Conservation (phyloP, 768 basidiomycete genomes). For the Lanmaoa pseudosensibilis region DNA sequence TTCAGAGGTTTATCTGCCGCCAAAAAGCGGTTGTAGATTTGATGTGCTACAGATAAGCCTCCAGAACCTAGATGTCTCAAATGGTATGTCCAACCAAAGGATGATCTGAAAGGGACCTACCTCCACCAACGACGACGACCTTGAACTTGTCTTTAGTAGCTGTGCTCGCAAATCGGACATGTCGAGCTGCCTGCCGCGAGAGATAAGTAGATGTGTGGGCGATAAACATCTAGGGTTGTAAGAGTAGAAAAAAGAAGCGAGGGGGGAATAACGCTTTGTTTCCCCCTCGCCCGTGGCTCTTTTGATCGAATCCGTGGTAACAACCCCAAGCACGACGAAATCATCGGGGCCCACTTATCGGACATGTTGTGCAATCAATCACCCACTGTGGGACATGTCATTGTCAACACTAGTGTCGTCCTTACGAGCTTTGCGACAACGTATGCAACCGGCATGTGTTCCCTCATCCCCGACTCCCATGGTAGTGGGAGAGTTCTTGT, state of each 20-base stretch:
- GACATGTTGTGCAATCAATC: background rate
- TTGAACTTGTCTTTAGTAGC: slow-evolving; percentile 60
- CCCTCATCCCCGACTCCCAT: too few species aligned
- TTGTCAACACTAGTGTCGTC: background rate
- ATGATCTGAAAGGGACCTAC: slow-evolving; percentile 40
- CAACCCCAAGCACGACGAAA: slow-evolving; percentile 17
- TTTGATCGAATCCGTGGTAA: slow-evolving; percentile 5
- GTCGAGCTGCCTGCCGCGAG: slow-evolving; percentile 5
- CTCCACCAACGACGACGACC: slow-evolving; percentile 85
- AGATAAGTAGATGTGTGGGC: slow-evolving; percentile 4
- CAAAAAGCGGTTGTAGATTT: slow-evolving; percentile 80
- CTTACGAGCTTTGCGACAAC: background rate
- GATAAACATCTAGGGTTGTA: slow-evolving; percentile 3
- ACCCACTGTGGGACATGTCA: background rate
- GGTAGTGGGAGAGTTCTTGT: too few species aligned
- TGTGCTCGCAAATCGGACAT: slow-evolving; percentile 27
- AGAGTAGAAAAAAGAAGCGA: background rate
- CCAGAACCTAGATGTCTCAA: slow-evolving; percentile 57
- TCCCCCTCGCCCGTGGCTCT: background rate
- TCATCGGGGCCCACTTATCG: background rate
- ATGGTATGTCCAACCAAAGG: slow-evolving; percentile 3
- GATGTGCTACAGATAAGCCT: slow-evolving; percentile 82
- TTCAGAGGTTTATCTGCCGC: slow-evolving; percentile 65
- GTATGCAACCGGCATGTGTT: too few species aligned
- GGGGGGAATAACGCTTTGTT: background rate